A percentile compares a stretch with the other conserved stretches of the same genome.
These are phyloP conservation scores for Maudiozyma barnettii DNA, from an alignment of 805 yeast genomes.

Conservation along the genomic window DNA sequence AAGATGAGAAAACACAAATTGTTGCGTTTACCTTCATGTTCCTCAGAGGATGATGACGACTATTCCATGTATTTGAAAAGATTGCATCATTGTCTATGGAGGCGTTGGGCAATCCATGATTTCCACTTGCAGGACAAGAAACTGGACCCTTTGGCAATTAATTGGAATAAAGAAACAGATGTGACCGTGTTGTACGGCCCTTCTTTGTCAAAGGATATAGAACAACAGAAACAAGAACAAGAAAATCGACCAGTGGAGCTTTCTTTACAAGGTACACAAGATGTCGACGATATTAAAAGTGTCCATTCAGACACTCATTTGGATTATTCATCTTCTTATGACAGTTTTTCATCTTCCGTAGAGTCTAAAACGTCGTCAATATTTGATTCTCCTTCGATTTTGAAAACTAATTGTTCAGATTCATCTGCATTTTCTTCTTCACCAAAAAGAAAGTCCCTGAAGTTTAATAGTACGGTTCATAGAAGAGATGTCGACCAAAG, in stretches of 20 bases:
- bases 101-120: slow-evolving; percentile 87
- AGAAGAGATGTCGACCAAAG: slow-evolving; percentile 20
- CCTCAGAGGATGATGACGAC: slow-evolving; percentile 26
- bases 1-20: slow-evolving; percentile 21
- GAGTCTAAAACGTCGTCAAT: slow-evolving; percentile 22
- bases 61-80: slow-evolving; percentile 33
- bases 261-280: background rate
- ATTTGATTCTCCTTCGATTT: slow-evolving; percentile 11
- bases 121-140: slow-evolving; percentile 46
- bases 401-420: background rate
- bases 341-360: slow-evolving; percentile 13
- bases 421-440: slow-evolving; percentile 9
- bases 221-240: background rate
- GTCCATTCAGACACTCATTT: background rate
- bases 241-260: too few relatives aligned
- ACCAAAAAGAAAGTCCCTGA: slow-evolving; percentile 10
- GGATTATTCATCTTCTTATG: background rate
- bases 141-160: slow-evolving; percentile 72
- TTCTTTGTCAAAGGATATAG: slow-evolving; percentile 10
- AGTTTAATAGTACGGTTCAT: slow-evolving; percentile 18
- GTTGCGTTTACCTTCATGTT: slow-evolving; percentile 26
- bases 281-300: background rate
- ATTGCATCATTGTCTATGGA: slow-evolving; percentile 80
- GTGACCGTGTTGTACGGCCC: slow-evolving; percentile 97
- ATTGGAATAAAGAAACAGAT: slow-evolving; percentile 92